Evolutionary conservation across 352 stramenopile genomes (phyloP).

Genomic region (Globisporangium megalacanthum): DNA sequence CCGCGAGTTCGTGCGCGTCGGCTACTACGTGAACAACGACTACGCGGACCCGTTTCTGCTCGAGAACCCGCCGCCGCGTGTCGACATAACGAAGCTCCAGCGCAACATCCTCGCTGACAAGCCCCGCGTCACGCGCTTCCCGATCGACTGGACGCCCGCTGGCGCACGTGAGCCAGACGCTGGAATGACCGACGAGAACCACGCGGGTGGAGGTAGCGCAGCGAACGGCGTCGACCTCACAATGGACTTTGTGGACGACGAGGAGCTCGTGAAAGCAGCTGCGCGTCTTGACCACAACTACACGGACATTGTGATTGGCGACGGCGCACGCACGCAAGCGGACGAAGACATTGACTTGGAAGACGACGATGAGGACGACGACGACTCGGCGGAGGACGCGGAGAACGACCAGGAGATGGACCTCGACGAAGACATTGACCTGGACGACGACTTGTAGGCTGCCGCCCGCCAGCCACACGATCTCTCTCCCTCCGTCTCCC

Average conservation of each 20-base stretch:
- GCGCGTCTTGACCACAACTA: constrained; percentile 85
- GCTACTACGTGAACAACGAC: constrained; percentile 99
- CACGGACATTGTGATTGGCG: constrained; percentile 85
- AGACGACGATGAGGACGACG: constrained; percentile 44
- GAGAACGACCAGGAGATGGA: constrained; percentile 56
- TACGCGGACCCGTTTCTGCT: constrained; percentile 90
- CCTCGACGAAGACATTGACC: constrained; percentile 70
- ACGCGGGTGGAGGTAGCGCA: constrained; percentile 7
- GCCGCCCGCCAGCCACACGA: too few species aligned
- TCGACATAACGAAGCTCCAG: constrained; percentile 92
- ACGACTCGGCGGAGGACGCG: constrained; percentile 54
- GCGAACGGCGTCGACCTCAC: constrained; percentile 30
- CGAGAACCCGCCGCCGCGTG: constrained; percentile 66
- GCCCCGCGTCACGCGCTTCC: constrained; percentile 92
- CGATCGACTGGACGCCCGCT: constrained; percentile 93
- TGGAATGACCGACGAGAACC: constrained; percentile 36
- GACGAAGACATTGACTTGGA: constrained; percentile 70
- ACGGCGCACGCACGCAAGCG: constrained; percentile 36
- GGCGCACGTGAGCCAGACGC: constrained; percentile 37
- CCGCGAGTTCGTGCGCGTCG: constrained; percentile 95
- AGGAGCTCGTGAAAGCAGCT: constrained; percentile 82
- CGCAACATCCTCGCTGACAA: constrained; percentile 97
- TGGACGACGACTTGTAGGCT: constrained; percentile 47
- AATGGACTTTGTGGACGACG: constrained; percentile 78
- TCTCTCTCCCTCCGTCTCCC: too few species aligned